Evolutionary conservation across 2,329 filamentous ascomycete species (phyloP).

Genomic region (Aspergillus tubingensis): DNA sequence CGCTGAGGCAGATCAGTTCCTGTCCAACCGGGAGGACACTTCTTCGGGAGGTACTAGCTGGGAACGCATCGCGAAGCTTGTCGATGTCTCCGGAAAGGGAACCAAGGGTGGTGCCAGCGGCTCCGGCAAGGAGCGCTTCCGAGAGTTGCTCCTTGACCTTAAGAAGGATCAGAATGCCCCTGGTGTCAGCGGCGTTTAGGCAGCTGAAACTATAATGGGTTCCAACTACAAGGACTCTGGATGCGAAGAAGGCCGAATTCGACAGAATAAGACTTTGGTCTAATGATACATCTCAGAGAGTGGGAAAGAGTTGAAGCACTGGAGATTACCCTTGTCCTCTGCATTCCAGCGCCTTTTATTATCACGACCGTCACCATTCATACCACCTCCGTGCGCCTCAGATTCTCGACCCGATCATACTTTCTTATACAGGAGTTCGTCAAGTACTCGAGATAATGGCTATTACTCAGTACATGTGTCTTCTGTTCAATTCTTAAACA

Average conservation of each 20-base stretch:
- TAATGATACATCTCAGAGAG: background rate
- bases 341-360: conserved; percentile 12
- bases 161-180: conserved; percentile 91
- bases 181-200: conserved; percentile 54
- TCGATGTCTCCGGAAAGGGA: conserved; percentile 96
- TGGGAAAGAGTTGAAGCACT: conserved; percentile 5
- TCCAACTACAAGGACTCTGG: background rate
- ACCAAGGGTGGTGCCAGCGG: conserved; percentile 81
- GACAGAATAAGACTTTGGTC: background rate
- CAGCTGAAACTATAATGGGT: background rate
- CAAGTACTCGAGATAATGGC: background rate
- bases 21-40: conserved; percentile 85
- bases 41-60: conserved; percentile 94
- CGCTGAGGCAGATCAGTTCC: conserved; percentile 90
- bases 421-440: background rate
- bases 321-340: conserved; percentile 10
- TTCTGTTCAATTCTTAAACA: conserved; percentile 11
- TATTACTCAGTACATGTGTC: conserved; percentile 1
- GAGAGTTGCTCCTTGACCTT: conserved; percentile 82
- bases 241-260: background rate
- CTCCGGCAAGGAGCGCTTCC: conserved; percentile 94
- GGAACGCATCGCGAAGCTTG: conserved; percentile 96
- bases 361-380: conserved; percentile 12
- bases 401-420: conserved; percentile 1
- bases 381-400: conserved; percentile 9